A percentile compares a stretch with the other conserved stretches of the same genome.
Evolutionary conservation across 768 basidiomycete genomes (phyloP).

Genomic region (Butyriboletus loyo): DNA sequence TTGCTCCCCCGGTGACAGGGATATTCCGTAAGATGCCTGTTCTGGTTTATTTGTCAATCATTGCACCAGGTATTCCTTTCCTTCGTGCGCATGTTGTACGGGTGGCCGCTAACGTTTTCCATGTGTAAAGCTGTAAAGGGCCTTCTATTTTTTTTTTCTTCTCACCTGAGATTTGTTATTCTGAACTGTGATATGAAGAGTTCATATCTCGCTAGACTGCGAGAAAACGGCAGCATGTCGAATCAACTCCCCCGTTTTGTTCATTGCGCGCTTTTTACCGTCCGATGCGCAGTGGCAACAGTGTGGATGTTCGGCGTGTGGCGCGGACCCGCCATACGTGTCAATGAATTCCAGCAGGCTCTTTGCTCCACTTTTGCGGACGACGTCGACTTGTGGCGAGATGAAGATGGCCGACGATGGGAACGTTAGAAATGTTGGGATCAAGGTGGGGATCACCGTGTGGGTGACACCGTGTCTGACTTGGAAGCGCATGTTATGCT

Average conservation of each 20-base stretch:
- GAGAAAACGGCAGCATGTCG: constrained; percentile 10
- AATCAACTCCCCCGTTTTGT: neutral
- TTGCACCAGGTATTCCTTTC: neutral
- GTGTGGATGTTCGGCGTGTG: neutral
- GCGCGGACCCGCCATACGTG: neutral
- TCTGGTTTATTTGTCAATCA: neutral
- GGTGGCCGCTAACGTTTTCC: constrained; percentile 9
- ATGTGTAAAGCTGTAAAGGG: constrained; percentile 5
- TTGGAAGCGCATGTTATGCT: constrained; percentile 8
- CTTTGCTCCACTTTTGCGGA: neutral
- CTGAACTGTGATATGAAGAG: constrained; percentile 3
- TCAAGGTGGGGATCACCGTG: neutral
- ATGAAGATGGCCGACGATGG: neutral
- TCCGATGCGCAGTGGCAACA: neutral
- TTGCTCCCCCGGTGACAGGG: constrained; percentile 16
- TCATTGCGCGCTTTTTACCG: neutral
- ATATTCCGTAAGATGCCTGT: constrained; percentile 20
- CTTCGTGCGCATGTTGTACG: constrained; percentile 4
- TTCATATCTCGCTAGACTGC: constrained; percentile 7
- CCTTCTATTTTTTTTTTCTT: constrained; percentile 1
- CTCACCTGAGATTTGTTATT: constrained; percentile 13
- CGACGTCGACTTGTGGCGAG: neutral
- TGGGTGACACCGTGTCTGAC: neutral
- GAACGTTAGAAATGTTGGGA: neutral
- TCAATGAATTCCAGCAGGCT: neutral